Conservation (phyloP, 176 grass and related monocot genomes). For the Areca catechu region DNA sequence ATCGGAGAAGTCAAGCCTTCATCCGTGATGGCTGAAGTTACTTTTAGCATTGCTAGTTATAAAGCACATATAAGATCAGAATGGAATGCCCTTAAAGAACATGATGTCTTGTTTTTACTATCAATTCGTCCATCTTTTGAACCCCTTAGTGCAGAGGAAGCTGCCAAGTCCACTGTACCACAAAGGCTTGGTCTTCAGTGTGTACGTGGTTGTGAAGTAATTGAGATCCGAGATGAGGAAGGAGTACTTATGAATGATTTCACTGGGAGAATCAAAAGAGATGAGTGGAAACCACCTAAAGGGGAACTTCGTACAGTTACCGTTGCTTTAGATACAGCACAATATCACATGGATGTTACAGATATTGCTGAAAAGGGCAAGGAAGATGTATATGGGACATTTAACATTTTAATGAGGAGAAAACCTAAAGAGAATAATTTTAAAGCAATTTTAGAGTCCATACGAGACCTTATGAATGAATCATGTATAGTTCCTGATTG, state of each 20-base stretch:
- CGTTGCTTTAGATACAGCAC: slow-evolving; percentile 83
- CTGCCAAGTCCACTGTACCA: slow-evolving; percentile 80
- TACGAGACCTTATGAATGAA: slow-evolving; percentile 99
- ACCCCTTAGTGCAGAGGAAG: slow-evolving; percentile 80
- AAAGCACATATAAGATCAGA: slow-evolving; percentile 83
- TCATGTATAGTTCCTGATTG: slow-evolving; percentile 97
- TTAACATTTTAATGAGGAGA: slow-evolving; percentile 95
- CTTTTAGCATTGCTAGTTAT: slow-evolving; percentile 79
- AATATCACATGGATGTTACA: slow-evolving; percentile 81
- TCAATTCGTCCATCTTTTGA: slow-evolving; percentile 92
- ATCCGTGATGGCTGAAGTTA: slow-evolving; percentile 75
- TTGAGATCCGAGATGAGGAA: slow-evolving; percentile 86
- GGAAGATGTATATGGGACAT: slow-evolving; percentile 85
- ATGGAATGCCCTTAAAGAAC: slow-evolving; percentile 88
- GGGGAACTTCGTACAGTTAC: slow-evolving; percentile 87
- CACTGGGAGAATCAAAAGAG: slow-evolving; percentile 90
- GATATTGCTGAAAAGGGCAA: slow-evolving; percentile 62
- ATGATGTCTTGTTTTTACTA: slow-evolving; percentile 91
- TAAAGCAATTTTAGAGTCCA: slow-evolving; percentile 96
- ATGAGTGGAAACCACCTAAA: slow-evolving; percentile 96
- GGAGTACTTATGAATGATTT: slow-evolving; percentile 96
- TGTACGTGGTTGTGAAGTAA: slow-evolving; percentile 94
- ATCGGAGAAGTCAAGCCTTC: slow-evolving; percentile 96
- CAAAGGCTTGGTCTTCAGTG: slow-evolving; percentile 90
- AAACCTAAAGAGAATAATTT: slow-evolving; percentile 99